Evolutionary conservation across 1,284 basidiomycete species (phyloP), one percentile per base, ranked within the genome.

Genomic region (Malassezia psittaci): DNA sequence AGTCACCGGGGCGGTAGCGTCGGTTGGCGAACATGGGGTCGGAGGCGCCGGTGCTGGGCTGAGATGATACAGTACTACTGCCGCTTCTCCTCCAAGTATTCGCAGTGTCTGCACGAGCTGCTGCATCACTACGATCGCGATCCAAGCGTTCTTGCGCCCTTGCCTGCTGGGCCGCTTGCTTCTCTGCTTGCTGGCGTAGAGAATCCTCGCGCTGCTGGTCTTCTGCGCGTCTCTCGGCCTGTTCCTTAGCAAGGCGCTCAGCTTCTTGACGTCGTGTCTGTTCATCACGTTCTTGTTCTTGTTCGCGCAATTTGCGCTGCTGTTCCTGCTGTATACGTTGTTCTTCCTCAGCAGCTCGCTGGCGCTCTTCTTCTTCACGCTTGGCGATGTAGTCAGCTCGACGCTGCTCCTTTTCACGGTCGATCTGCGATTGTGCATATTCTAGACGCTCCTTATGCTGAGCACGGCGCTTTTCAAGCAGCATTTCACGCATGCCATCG

Each of bases 391-490:
- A 54, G 48, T 71, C 61, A 39, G 63, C 59, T 35, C 68, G 65
- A 67, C 85, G 81, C 79, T 84, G 85, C 49, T 81, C 81, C 80
- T 91, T 94, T 77, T 93, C 91, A 69, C 86, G 83, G 62, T 85
- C 85, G 64, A 90, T 85, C 80, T 85, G 88, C 72, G 78, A 79
- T 61, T 78, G 68, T 3, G 90, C 85, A 35, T 76, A 77, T 50
- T 81, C 81, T 64, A 81, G 77, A 64, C 79, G 82, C 73, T 80
- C 81, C 52, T 83, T 79, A 66, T 85, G 86, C 72, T 89, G 87
- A 47, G 83, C 82, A n/a, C 80, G 78, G 49, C 83, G 83, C 77
- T 82, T 83, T 40, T 79, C 77, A 49, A 84, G 77, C 52, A 94
- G 79, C 13, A 75, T 78, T 43, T 81, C 79, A 62, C 82, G 81